A percentile compares a stretch with the other conserved stretches of the same genome.
Evolutionary conservation across 179 eudicot genomes (phyloP).

Genomic region (Vitellaria paradoxa): DNA sequence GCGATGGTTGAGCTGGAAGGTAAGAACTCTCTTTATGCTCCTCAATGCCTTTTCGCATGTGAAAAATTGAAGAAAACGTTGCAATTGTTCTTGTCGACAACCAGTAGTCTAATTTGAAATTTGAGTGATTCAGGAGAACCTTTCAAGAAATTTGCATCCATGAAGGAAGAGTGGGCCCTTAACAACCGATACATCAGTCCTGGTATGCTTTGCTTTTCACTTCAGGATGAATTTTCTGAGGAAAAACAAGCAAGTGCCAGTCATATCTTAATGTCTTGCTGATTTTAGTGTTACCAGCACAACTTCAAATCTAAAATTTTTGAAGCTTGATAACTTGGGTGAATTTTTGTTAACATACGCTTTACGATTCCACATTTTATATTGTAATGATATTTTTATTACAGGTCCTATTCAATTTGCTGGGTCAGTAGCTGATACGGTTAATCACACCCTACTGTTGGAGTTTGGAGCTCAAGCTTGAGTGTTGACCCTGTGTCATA

Average conservation of each 20-base stretch:
- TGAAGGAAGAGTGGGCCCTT: slow-evolving; percentile 91
- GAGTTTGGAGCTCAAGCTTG: slow-evolving; percentile 63
- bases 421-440: slow-evolving; percentile 64
- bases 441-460: slow-evolving; percentile 72
- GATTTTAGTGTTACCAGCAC: not conserved
- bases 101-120: not conserved
- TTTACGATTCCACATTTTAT: not conserved
- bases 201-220: slow-evolving; percentile 44
- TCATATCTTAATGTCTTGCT: no score
- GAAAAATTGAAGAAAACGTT: no score
- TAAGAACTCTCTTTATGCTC: not conserved
- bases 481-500: not conserved
- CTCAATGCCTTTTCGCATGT: not conserved
- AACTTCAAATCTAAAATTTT: not conserved
- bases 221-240: not conserved
- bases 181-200: slow-evolving; percentile 89
- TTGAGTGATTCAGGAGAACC: slow-evolving; percentile 68
- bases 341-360: not conserved
- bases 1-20: slow-evolving; percentile 97
- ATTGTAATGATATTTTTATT: not conserved
- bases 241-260: no score
- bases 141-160: slow-evolving; percentile 80
- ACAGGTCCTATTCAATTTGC: slow-evolving; percentile 89
- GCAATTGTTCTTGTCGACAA: not conserved
- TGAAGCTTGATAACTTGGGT: not conserved